Evolutionary conservation across 768 basidiomycete genomes (phyloP).

Genomic region (Tylopilus subfusipes): DNA sequence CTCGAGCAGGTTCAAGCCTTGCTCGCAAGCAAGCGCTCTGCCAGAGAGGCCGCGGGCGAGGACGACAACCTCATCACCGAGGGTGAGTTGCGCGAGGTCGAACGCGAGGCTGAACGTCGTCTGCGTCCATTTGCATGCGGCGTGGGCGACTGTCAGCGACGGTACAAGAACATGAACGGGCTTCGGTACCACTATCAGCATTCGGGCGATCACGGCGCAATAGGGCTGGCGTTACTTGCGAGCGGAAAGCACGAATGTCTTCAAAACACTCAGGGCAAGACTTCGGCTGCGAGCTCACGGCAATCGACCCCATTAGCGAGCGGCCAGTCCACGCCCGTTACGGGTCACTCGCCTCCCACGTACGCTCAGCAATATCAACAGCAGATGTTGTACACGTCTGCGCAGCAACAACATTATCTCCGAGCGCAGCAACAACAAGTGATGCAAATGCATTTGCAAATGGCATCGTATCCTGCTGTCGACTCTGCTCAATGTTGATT

Average conservation of each 20-base stretch:
- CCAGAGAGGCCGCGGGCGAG: slow-evolving; percentile 40
- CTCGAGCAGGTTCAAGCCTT: slow-evolving; percentile 72
- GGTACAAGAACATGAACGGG: slow-evolving; percentile 99
- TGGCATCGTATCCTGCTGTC: slow-evolving; percentile 20
- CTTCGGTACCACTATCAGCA: slow-evolving; percentile 96
- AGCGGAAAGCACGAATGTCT: slow-evolving; percentile 64
- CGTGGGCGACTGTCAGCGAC: slow-evolving; percentile 77
- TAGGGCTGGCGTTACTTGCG: slow-evolving; percentile 81
- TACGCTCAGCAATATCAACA: slow-evolving; percentile 36
- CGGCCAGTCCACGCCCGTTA: slow-evolving; percentile 32
- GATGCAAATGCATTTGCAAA: slow-evolving; percentile 29
- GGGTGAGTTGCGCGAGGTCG: slow-evolving; percentile 65
- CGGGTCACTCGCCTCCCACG: slow-evolving; percentile 28
- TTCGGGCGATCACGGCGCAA: slow-evolving; percentile 89
- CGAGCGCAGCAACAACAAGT: slow-evolving; percentile 34
- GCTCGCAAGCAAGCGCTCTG: slow-evolving; percentile 47
- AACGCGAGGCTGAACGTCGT: slow-evolving; percentile 80
- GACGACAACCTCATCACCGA: slow-evolving; percentile 48
- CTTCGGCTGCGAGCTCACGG: slow-evolving; percentile 30
- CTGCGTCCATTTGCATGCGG: slow-evolving; percentile 86
- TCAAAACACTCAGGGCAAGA: slow-evolving; percentile 32
- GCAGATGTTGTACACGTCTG: slow-evolving; percentile 36
- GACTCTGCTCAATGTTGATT: slow-evolving; percentile 21
- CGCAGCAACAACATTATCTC: slow-evolving; percentile 37
- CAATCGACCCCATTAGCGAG: slow-evolving; percentile 32